These are phyloP conservation scores for Dorcoceras hygrometricum DNA, from an alignment of 257 asterid species.

Conservation along the genomic window DNA sequence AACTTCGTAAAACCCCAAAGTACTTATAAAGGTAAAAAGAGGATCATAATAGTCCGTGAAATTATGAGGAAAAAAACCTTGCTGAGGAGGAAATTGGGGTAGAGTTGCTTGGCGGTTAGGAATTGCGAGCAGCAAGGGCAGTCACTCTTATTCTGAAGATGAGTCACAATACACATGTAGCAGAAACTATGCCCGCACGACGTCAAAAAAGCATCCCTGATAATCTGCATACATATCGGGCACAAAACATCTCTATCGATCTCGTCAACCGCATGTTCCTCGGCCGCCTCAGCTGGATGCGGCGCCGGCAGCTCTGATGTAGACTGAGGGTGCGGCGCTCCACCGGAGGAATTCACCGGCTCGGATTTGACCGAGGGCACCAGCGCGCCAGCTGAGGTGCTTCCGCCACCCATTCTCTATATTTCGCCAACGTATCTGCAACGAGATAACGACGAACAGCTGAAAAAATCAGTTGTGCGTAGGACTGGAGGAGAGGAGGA, in stretches of 20 bases:
- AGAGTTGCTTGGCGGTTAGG: slow-evolving; percentile 59
- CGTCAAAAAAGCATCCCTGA: slow-evolving; percentile 81
- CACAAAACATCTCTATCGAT: slow-evolving; percentile 73
- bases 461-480: no score
- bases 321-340: slow-evolving; percentile 23
- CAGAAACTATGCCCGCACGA: slow-evolving; percentile 93
- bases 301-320: slow-evolving; percentile 12
- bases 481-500: no score
- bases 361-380: slow-evolving; percentile 59
- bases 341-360: slow-evolving; percentile 28
- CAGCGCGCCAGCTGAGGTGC: slow-evolving; percentile 43
- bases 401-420: slow-evolving; percentile 35
- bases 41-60: not conserved
- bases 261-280: slow-evolving; percentile 21
- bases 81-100: slow-evolving; percentile 90
- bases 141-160: slow-evolving; percentile 77
- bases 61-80: slow-evolving; percentile 42
- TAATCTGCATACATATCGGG: slow-evolving; percentile 91
- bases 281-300: not conserved
- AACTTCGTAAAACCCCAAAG: not conserved
- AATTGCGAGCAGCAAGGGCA: slow-evolving; percentile 86
- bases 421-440: not conserved
- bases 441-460: not conserved
- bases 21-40: not conserved
- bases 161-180: slow-evolving; percentile 83